phyloP scores from a whole-genome alignment of 1,284 basidiomycete genomes.

The Caloboletus inedulis region DNA sequence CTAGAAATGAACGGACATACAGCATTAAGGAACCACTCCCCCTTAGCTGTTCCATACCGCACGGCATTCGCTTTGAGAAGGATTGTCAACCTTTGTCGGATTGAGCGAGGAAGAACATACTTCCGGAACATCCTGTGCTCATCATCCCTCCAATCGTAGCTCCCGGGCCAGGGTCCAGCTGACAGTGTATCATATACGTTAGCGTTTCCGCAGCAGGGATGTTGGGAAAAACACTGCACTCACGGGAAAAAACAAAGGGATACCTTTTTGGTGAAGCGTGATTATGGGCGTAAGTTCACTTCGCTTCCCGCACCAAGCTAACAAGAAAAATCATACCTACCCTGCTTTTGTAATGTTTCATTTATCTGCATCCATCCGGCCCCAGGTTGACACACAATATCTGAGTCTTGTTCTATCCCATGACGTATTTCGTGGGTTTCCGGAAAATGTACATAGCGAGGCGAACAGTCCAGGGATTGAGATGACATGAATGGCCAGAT shows the following conservation, averaged over 20 bases:
- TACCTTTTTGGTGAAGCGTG: constrained; percentile 36
- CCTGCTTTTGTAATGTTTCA: constrained; percentile 63
- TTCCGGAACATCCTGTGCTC: constrained; percentile 78
- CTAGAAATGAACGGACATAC: constrained; percentile 36
- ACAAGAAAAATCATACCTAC: constrained; percentile 25
- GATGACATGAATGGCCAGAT: not conserved
- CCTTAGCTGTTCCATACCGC: constrained; percentile 82
- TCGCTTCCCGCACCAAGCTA: not conserved
- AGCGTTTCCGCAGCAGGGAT: not conserved
- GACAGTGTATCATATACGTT: not conserved
- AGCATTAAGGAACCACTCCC: constrained; percentile 81
- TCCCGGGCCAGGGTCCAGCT: constrained; percentile 76
- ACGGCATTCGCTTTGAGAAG: constrained; percentile 73
- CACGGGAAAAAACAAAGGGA: constrained; percentile 88
- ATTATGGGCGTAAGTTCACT: not conserved
- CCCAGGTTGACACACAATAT: constrained; percentile 82
- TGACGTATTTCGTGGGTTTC: not conserved
- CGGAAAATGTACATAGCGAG: not conserved
- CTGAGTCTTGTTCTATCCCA: constrained; percentile 67
- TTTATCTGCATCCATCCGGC: constrained; percentile 88
- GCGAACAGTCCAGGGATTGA: not conserved
- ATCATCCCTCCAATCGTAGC: constrained; percentile 94
- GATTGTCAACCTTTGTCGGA: not conserved
- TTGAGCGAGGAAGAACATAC: constrained; percentile 38
- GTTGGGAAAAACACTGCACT: constrained; percentile 19